phyloP scores from a whole-genome alignment of 768 basidiomycete genomes.

The Boletus rex-veris region DNA sequence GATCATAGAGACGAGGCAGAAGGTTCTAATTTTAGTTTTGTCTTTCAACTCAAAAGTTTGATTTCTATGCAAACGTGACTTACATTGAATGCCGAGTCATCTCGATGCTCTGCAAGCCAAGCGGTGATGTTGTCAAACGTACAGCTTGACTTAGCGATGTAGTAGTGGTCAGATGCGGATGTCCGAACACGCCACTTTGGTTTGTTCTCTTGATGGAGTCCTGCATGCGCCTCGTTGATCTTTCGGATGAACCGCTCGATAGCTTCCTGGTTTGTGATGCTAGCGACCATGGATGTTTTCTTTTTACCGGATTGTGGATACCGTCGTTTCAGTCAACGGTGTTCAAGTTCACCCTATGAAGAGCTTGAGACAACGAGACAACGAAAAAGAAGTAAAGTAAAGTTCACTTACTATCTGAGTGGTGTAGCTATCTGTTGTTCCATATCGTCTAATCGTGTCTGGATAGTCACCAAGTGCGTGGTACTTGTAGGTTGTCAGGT shows the following conservation, averaged over 20 bases:
- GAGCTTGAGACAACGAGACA: too few relatives aligned
- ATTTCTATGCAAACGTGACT: neutral
- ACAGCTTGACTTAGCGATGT: conserved; percentile 18
- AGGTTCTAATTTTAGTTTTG: conserved; percentile 16
- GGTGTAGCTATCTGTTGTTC: conserved; percentile 1
- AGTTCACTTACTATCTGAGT: neutral
- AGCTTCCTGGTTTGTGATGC: conserved; percentile 25
- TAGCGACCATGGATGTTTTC: conserved; percentile 10
- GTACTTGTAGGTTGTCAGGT: neutral
- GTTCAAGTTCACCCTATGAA: conserved; percentile 37
- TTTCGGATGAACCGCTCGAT: conserved; percentile 16
- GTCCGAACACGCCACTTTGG: neutral
- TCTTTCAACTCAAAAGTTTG: too few relatives aligned
- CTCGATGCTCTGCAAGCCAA: neutral
- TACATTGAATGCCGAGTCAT: conserved; percentile 27
- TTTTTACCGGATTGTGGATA: conserved; percentile 38
- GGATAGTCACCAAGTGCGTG: neutral
- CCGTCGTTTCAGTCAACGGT: conserved; percentile 33
- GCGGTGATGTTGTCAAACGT: conserved; percentile 10
- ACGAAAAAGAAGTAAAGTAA: too few relatives aligned
- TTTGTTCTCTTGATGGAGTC: neutral
- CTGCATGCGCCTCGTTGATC: neutral
- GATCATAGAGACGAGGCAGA: conserved; percentile 14
- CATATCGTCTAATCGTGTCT: neutral
- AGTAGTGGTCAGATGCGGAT: conserved; percentile 12